These are phyloP conservation scores for Sisymbrium altissimum DNA, from an alignment of 345 rosid species.

Conservation along the genomic window DNA sequence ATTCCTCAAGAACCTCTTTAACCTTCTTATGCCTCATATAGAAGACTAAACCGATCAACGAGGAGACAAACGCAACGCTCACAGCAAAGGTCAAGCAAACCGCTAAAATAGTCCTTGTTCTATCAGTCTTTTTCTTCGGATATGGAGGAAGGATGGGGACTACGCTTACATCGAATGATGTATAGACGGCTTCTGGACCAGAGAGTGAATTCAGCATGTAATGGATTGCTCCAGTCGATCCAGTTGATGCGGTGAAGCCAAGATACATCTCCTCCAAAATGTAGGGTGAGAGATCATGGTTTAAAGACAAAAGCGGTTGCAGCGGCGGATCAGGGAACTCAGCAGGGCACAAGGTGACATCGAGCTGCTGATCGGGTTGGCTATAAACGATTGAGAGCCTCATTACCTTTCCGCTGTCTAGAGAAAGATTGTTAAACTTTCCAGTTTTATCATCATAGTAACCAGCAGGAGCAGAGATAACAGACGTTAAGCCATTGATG, in stretches of 20 bases:
- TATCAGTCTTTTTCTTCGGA: constrained; percentile 33
- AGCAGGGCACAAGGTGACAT: constrained; percentile 42
- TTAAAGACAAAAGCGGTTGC: constrained; percentile 44
- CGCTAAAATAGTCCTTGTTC: constrained; percentile 16
- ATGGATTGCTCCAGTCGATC: constrained; percentile 33
- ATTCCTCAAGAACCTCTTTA: constrained; percentile 38
- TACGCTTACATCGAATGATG: background rate
- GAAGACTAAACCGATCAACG: constrained; percentile 2
- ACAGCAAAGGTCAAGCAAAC: background rate
- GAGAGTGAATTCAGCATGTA: constrained; percentile 39
- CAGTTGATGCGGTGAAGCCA: constrained; percentile 58
- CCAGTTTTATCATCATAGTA: constrained; percentile 33
- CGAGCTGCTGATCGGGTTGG: constrained; percentile 19
- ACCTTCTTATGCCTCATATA: constrained; percentile 33
- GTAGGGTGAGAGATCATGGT: constrained; percentile 37
- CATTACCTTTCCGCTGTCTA: constrained; percentile 22
- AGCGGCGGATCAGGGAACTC: background rate
- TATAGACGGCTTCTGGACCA: constrained; percentile 21
- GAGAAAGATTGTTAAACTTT: background rate
- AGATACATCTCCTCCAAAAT: constrained; percentile 38
- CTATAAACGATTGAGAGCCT: constrained; percentile 49
- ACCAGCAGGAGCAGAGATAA: constrained; percentile 32
- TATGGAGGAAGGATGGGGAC: constrained; percentile 45
- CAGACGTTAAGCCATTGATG: constrained; percentile 40
- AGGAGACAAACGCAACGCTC: constrained; percentile 7